Conservation (phyloP, 1,284 basidiomycete genomes). For the Heterobasidion annosum region DNA sequence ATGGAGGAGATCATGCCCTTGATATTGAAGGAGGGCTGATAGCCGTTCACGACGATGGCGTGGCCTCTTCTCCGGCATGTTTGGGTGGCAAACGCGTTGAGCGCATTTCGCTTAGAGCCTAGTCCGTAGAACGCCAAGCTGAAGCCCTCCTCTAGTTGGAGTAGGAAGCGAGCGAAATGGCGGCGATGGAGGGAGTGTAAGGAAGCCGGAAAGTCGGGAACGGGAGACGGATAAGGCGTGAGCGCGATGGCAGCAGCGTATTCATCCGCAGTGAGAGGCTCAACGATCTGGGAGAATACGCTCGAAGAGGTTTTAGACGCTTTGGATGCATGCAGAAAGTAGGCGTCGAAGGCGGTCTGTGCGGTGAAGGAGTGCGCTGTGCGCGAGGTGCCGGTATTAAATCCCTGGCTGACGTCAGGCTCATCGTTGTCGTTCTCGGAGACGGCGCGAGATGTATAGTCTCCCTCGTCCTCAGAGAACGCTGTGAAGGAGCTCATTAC, state of each 20-base stretch:
- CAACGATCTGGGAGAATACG: conserved; percentile 65
- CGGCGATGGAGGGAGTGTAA: conserved; percentile 20
- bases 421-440: background rate
- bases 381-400: background rate
- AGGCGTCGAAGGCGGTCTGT: conserved; percentile 66
- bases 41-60: conserved; percentile 76
- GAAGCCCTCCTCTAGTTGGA: conserved; percentile 75
- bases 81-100: conserved; percentile 66
- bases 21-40: conserved; percentile 60
- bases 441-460: background rate
- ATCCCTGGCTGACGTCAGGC: background rate
- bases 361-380: background rate
- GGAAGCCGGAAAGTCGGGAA: conserved; percentile 19
- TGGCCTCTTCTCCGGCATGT: conserved; percentile 51
- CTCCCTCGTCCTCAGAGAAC: background rate
- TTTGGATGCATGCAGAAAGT: conserved; percentile 62
- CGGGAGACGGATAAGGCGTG: conserved; percentile 13
- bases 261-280: conserved; percentile 58
- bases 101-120: conserved; percentile 71
- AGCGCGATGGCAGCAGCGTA: conserved; percentile 39
- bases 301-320: conserved; percentile 66
- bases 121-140: conserved; percentile 82
- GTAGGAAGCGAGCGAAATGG: conserved; percentile 55
- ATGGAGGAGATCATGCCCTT: conserved; percentile 67
- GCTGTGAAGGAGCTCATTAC: background rate